Percentiles rank a stretch among this genome's conserved stretches.
phyloP scores from a whole-genome alignment of 306 rosid species.

The Purshia tridentata region DNA sequence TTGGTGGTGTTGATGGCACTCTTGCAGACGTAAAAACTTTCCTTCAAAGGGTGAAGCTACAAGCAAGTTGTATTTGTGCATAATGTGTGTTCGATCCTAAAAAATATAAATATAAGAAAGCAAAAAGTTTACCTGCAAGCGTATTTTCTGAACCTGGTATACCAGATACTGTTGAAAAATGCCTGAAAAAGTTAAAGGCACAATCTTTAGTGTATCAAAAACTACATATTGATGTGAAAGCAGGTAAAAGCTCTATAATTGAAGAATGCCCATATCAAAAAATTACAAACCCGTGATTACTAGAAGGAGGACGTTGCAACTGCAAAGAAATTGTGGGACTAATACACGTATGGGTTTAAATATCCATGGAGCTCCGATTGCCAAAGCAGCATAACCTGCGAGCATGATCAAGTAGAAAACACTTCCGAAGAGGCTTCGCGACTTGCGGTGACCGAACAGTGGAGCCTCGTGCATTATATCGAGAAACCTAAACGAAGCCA shows the following conservation, averaged over 20 bases:
- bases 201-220: background rate
- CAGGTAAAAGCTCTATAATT: background rate
- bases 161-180: slow-evolving; percentile 93
- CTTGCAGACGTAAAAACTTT: background rate
- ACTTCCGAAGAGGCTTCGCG: slow-evolving; percentile 78
- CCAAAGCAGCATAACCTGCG: slow-evolving; percentile 71
- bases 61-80: background rate
- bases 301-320: slow-evolving; percentile 78
- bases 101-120: background rate
- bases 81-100: background rate
- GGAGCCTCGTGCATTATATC: slow-evolving; percentile 98
- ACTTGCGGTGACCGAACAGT: slow-evolving; percentile 79
- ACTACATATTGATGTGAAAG: background rate
- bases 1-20: background rate
- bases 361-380: slow-evolving; percentile 72
- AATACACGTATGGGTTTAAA: slow-evolving; percentile 46
- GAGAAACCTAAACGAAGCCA: slow-evolving; percentile 55
- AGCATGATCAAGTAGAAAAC: slow-evolving; percentile 62
- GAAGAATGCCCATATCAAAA: slow-evolving; percentile 7
- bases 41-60: slow-evolving; percentile 4
- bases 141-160: slow-evolving; percentile 92
- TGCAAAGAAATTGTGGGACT: slow-evolving; percentile 68
- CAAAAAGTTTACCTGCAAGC: slow-evolving; percentile 68
- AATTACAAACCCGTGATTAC: slow-evolving; percentile 63
- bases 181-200: slow-evolving; percentile 47